Percentiles rank a stretch among this genome's conserved stretches.
Evolutionary conservation across 176 grass and related monocot genomes (phyloP).

Genomic region (Triticum dicoccoides): DNA sequence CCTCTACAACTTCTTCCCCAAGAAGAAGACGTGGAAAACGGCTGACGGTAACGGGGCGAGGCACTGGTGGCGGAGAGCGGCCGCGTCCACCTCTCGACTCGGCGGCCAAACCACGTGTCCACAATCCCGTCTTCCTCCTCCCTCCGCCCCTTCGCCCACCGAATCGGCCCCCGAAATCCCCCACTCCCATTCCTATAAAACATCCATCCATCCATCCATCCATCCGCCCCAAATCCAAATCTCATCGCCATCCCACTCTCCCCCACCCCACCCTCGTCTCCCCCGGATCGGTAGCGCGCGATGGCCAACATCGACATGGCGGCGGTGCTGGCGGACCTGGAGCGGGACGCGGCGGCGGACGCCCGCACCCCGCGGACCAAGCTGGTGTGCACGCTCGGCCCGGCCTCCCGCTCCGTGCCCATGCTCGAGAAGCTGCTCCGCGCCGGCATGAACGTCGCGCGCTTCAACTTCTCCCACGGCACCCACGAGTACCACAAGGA

Average conservation of each 20-base stretch:
- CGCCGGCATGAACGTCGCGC: conserved; percentile 93
- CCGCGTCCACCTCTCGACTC: neutral
- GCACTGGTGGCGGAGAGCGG: neutral
- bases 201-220: neutral
- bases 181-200: neutral
- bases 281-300: no score
- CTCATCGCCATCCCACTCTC: neutral
- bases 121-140: neutral
- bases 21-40: neutral
- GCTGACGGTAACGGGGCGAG: neutral
- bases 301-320: conserved; percentile 85
- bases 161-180: conserved; percentile 25
- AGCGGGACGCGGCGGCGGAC: conserved; percentile 14
- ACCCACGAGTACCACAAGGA: conserved; percentile 91
- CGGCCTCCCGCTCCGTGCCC: conserved; percentile 73
- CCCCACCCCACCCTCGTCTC: no score
- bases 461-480: conserved; percentile 97
- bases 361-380: conserved; percentile 64
- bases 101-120: conserved; percentile 22
- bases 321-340: conserved; percentile 56
- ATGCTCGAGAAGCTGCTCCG: conserved; percentile 94
- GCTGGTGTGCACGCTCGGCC: conserved; percentile 95
- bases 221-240: conserved; percentile 11
- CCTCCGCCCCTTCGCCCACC: conserved; percentile 22
- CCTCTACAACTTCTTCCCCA: neutral